These are phyloP conservation scores for Paragyromitra xinjiangensis DNA, from an alignment of 495 filamentous ascomycete genomes.

Conservation along the genomic window DNA sequence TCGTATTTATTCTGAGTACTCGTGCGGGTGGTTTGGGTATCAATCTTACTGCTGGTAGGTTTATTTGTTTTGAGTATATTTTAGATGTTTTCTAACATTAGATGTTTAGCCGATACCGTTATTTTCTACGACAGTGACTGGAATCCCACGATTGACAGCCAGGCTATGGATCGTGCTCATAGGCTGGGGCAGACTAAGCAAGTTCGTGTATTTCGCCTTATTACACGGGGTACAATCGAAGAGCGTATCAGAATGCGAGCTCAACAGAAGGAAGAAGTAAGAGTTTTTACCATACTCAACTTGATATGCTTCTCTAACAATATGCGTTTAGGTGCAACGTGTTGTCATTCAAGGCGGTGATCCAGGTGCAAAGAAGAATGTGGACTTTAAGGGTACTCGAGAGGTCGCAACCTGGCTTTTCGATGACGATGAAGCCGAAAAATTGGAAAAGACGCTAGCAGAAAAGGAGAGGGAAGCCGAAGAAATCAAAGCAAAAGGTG, in stretches of 20 bases:
- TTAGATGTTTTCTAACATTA: constrained; percentile 14
- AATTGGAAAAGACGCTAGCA: constrained; percentile 61
- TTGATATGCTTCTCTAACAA: constrained; percentile 5
- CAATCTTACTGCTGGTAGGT: constrained; percentile 80
- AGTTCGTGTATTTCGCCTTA: constrained; percentile 96
- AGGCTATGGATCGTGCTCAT: constrained; percentile 99
- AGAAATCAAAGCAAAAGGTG: constrained; percentile 57
- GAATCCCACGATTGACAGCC: constrained; percentile 98
- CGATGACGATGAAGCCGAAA: constrained; percentile 56
- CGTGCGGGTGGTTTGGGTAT: constrained; percentile 97
- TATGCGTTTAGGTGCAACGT: constrained; percentile 73
- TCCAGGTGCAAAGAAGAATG: constrained; percentile 67
- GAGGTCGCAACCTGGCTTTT: constrained; percentile 58
- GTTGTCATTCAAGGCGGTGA: constrained; percentile 95
- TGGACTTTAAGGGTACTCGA: constrained; percentile 63
- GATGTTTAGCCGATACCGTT: constrained; percentile 71
- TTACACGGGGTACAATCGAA: constrained; percentile 96
- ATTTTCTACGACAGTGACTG: constrained; percentile 99
- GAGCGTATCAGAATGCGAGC: constrained; percentile 98
- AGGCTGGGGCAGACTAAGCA: constrained; percentile 95
- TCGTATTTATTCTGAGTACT: constrained; percentile 94
- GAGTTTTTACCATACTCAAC: background rate
- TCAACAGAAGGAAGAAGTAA: constrained; percentile 89
- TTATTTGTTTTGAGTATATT: constrained; percentile 60
- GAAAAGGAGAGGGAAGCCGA: constrained; percentile 56